Percentiles rank a stretch among this genome's conserved stretches.
Conservation (phyloP, 1,284 basidiomycete genomes). For the Ganoderma boninense region DNA sequence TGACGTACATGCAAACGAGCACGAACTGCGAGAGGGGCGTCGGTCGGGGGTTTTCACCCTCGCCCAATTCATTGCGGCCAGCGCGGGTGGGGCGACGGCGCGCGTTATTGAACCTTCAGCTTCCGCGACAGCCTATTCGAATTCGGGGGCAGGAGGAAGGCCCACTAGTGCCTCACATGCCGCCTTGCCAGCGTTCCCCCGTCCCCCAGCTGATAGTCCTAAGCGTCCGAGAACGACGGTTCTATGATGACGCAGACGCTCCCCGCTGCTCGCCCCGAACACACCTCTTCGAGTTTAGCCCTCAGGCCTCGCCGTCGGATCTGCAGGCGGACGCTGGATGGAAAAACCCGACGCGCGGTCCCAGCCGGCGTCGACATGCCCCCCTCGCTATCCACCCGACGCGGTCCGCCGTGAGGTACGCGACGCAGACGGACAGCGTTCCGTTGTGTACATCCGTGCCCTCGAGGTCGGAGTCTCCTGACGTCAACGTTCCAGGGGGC, state of each 20-base stretch:
- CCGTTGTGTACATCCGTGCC: conserved; percentile 65
- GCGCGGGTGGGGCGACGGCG: neutral
- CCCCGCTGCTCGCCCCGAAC: neutral
- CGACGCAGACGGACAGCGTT: conserved; percentile 62
- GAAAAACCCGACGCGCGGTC: conserved; percentile 35
- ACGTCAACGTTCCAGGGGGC: conserved; percentile 41
- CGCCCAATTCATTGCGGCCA: neutral
- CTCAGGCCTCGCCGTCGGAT: neutral
- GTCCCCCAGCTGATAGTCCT: neutral
- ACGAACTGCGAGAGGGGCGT: no score
- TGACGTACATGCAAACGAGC: no score
- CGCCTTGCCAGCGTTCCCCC: neutral
- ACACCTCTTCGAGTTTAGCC: neutral
- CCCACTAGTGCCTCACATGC: conserved; percentile 3
- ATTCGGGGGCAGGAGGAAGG: neutral
- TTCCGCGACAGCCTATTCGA: neutral
- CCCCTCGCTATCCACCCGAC: conserved; percentile 61
- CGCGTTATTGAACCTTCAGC: neutral
- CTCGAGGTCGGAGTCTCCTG: conserved; percentile 41
- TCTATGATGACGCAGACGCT: neutral
- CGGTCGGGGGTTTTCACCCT: neutral
- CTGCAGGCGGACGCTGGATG: neutral
- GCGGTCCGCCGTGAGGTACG: conserved; percentile 56
- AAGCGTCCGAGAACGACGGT: neutral
- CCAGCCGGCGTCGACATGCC: conserved; percentile 44